These are phyloP conservation scores for Ulvella scutata DNA, from an alignment of 139 green algal species.

Conservation along the genomic window DNA sequence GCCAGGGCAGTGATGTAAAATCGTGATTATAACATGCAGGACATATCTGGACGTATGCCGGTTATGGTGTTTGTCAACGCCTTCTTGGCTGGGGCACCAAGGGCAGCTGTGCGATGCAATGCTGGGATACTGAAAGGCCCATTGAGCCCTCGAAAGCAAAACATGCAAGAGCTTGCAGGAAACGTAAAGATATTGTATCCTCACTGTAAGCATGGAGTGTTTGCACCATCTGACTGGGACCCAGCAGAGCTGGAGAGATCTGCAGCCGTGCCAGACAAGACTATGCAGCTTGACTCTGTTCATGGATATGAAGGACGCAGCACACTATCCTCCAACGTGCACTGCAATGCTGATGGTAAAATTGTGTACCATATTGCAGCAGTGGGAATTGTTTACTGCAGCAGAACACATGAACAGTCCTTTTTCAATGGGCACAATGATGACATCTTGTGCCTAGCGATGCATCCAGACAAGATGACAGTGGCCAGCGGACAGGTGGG, in stretches of 20 bases:
- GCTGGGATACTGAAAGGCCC: not conserved
- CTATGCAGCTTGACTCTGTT: conserved; percentile 44
- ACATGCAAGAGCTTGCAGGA: not conserved
- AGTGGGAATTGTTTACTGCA: conserved; percentile 46
- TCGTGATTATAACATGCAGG: too few species aligned
- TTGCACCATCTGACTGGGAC: conserved; percentile 40
- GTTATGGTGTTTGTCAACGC: conserved; percentile 32
- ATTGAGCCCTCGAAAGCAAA: not conserved
- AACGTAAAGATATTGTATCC: conserved; percentile 30
- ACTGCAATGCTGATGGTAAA: conserved; percentile 21
- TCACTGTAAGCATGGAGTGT: conserved; percentile 42
- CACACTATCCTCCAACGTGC: conserved; percentile 33
- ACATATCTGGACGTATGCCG: conserved; percentile 20
- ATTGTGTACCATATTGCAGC: conserved; percentile 40
- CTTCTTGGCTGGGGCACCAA: conserved; percentile 22
- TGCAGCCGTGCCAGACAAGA: conserved; percentile 21
- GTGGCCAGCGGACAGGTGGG: conserved; percentile 35
- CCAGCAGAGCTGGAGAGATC: conserved; percentile 22
- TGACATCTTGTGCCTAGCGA: conserved; percentile 42
- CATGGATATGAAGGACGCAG: conserved; percentile 41
- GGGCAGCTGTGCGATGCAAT: conserved; percentile 20
- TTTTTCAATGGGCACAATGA: conserved; percentile 58
- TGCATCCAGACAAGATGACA: conserved; percentile 19
- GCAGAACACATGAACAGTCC: conserved; percentile 27
- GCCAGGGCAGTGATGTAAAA: too few species aligned